Percentiles rank a stretch among this genome's conserved stretches.
phyloP scores from a whole-genome alignment of 139 green algal genomes.

The Chlamydomonas sp. region DNA sequence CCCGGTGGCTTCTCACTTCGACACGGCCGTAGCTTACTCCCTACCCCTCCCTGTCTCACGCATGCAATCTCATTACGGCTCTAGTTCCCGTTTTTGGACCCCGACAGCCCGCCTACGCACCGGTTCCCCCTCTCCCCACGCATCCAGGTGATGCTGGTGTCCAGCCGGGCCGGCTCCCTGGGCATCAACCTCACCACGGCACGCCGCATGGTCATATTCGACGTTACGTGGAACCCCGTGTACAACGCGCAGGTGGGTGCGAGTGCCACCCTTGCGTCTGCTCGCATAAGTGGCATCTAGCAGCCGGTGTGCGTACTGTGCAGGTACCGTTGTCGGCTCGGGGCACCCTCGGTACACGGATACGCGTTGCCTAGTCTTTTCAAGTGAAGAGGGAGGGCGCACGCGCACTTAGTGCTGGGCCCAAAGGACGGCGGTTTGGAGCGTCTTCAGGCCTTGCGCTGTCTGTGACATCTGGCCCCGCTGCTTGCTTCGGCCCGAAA shows the following conservation, averaged over 20 bases:
- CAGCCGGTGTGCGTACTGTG: no score
- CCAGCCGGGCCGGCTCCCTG: constrained; percentile 54
- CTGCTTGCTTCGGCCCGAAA: not conserved
- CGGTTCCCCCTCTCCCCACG: not conserved
- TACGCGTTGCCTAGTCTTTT: not conserved
- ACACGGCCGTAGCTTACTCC: no score
- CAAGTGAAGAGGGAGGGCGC: no score
- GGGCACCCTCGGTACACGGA: no score
- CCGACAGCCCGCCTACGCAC: not conserved
- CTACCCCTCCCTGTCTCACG: no score
- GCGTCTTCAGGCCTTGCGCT: no score
- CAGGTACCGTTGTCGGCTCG: no score
- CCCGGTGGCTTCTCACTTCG: no score
- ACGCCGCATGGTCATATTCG: constrained; percentile 55
- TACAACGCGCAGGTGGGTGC: constrained; percentile 55
- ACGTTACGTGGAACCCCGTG: constrained; percentile 68
- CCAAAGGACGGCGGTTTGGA: no score
- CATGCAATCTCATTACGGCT: no score
- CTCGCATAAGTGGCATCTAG: no score
- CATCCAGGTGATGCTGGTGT: constrained; percentile 62
- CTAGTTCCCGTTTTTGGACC: not conserved
- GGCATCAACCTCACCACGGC: constrained; percentile 74
- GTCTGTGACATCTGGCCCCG: not conserved
- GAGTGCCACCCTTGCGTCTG: not conserved
- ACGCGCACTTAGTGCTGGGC: no score